phyloP scores from a whole-genome alignment of 371 early-diverging fungal genomes.

The Mortierella polycephala region DNA sequence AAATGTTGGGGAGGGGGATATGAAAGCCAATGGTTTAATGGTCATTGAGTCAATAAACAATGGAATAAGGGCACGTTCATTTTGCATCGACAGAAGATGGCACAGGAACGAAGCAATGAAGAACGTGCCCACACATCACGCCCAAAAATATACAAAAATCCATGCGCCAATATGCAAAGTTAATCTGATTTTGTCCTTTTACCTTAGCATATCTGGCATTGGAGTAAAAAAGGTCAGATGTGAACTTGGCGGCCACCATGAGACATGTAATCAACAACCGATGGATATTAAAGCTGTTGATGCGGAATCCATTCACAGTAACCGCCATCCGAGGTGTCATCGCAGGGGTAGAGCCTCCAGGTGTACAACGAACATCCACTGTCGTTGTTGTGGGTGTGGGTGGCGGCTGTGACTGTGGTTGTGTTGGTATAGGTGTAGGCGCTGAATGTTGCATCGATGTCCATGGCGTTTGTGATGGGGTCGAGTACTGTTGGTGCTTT shows the following conservation, averaged over 20 bases:
- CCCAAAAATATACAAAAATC: too few relatives aligned
- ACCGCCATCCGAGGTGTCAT: slow-evolving; percentile 18
- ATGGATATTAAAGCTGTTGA: slow-evolving; percentile 77
- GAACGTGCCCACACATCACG: slow-evolving; percentile 20
- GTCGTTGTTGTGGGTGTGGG: neutral
- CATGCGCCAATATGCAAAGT: too few relatives aligned
- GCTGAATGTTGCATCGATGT: neutral
- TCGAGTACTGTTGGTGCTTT: neutral
- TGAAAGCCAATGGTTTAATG: neutral
- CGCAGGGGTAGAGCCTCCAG: slow-evolving; percentile 29
- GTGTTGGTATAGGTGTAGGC: neutral
- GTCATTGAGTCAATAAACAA: too few relatives aligned
- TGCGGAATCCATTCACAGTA: slow-evolving; percentile 20
- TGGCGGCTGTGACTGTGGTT: neutral
- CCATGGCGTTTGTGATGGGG: neutral
- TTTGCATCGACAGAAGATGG: neutral
- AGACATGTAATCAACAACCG: slow-evolving; percentile 79
- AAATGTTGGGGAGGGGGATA: neutral
- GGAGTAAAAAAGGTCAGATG: slow-evolving; percentile 84
- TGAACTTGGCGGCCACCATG: slow-evolving; percentile 85
- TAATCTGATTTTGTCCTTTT: slow-evolving; percentile 15
- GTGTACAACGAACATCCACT: slow-evolving; percentile 10
- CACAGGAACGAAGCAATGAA: slow-evolving; percentile 8
- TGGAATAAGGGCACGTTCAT: neutral
- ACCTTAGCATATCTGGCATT: slow-evolving; percentile 84